Percentiles rank a stretch among this genome's conserved stretches.
These are phyloP conservation scores for Salix koriyanagi DNA, from an alignment of 345 rosid genomes.

Conservation along the genomic window DNA sequence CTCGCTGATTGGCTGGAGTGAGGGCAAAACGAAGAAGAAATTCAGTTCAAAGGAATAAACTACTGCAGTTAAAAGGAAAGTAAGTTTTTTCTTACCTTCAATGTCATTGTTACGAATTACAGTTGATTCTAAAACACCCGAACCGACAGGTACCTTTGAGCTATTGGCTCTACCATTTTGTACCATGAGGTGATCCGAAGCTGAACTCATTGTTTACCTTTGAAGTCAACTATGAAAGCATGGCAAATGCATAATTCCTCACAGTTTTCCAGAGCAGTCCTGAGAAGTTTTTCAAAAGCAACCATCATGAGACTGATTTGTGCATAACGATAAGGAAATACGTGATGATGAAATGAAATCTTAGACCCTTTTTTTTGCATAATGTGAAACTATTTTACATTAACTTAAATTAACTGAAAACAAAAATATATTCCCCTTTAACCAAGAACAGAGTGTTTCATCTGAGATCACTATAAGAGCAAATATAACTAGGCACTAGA, in stretches of 20 bases:
- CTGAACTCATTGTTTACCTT: slow-evolving; percentile 27
- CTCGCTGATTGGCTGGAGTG: too few species aligned
- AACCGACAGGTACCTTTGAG: too few species aligned
- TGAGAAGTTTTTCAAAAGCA: neutral
- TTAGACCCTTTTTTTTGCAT: neutral
- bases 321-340: neutral
- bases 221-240: neutral
- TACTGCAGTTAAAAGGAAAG: too few species aligned
- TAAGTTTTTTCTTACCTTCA: too few species aligned
- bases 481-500: neutral
- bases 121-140: too few species aligned
- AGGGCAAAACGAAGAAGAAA: too few species aligned
- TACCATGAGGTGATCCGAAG: slow-evolving; percentile 14
- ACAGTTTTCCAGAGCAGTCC: neutral
- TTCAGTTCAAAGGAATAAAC: too few species aligned
- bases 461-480: neutral
- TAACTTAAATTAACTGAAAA: neutral
- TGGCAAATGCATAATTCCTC: neutral
- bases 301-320: neutral
- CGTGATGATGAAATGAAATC: neutral
- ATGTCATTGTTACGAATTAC: too few species aligned
- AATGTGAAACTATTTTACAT: neutral
- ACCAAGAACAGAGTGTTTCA: neutral
- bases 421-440: too few species aligned
- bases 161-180: slow-evolving; percentile 16